Evolutionary conservation across 2,329 filamentous ascomycete genomes (phyloP), one percentile per base, ranked within the genome.

Genomic region (Sporothrix brasiliensis): DNA sequence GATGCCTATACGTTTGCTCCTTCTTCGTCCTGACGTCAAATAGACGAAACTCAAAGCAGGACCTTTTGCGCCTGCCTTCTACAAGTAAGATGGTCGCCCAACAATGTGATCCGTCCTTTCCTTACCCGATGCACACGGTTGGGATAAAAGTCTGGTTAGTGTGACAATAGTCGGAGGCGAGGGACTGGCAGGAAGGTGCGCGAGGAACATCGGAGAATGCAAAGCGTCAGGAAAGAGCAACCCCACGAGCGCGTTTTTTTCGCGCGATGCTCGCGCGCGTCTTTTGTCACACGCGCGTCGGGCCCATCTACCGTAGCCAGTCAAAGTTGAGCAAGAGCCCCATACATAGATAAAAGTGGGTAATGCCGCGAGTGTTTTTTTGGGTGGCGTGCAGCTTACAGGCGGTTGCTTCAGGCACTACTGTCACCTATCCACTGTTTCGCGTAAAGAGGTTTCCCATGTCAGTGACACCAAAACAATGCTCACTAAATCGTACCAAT

Each of bases 221-320:
- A 52, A 39, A 44, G 27, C 27, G 44, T 44, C 52, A 58, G 30
- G 63, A 67, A 58, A 13, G 41, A 19, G 19, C 34, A 41, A 50
- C 14, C 53, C 54, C 53, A 52, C 67, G 50, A 66, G 63, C 74
- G 73, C 72, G 73, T 73, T 73, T 72, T 72, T 74, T 73, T 74
- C 72, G 73, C 72, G 73, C 44, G 1, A 70, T 61, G 56, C 47
- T 34, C 70, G 69, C 73, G 72, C 74, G 73, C 70, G 27, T 27
- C 27, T 9, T 9, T 47, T 19, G 24, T 44, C 13, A 30, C 44
- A 53, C 68, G 30, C 68, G 47, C 56, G 68, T 49, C 27, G 24
- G 27, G 6, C 30, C 58, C 49, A 50, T 61, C 19, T 52, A 50
- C 24, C 7, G 34, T 34, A 68, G 66, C 52, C 66, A 68, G 24